Conservation (phyloP, 2,329 filamentous ascomycete species). For the Xylaria sp. region DNA sequence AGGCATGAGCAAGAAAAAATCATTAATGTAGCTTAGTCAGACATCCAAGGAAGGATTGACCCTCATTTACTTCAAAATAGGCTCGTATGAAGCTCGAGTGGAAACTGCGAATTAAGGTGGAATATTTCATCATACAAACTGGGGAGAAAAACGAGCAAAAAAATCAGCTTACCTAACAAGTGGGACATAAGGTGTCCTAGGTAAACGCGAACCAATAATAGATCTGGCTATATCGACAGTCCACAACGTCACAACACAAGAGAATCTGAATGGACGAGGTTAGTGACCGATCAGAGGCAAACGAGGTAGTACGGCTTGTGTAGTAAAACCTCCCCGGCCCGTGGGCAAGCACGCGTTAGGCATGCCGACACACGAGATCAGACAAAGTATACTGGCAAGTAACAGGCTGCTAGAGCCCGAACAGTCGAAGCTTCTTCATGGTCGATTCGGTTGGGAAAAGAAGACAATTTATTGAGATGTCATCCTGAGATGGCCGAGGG, state of each 20-base stretch:
- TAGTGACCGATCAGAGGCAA: slow-evolving; percentile 1
- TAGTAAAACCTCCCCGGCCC: slow-evolving; percentile 8
- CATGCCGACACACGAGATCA: slow-evolving; percentile 53
- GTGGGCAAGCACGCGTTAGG: slow-evolving; percentile 6
- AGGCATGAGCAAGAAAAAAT: slow-evolving; percentile 24
- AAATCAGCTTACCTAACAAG: slow-evolving; percentile 8
- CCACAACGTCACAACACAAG: no score
- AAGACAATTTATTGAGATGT: slow-evolving; percentile 73
- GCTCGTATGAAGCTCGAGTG: slow-evolving; percentile 75
- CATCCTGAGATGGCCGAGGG: slow-evolving; percentile 72
- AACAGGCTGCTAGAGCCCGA: slow-evolving; percentile 74
- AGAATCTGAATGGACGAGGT: not conserved
- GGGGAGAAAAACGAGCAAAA: not conserved
- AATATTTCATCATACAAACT: slow-evolving; percentile 58
- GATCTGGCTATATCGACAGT: no score
- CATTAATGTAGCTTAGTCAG: slow-evolving; percentile 51
- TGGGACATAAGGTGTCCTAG: no score
- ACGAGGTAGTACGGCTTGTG: not conserved
- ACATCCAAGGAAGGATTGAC: slow-evolving; percentile 77
- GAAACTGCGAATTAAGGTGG: slow-evolving; percentile 86
- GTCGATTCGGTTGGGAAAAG: slow-evolving; percentile 89
- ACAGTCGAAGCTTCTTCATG: slow-evolving; percentile 76
- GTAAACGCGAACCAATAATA: no score
- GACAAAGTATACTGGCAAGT: slow-evolving; percentile 91
- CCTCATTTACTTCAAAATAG: slow-evolving; percentile 72